Conservation (phyloP, 176 grass and related monocot genomes). For the Rhynchospora breviuscula region DNA sequence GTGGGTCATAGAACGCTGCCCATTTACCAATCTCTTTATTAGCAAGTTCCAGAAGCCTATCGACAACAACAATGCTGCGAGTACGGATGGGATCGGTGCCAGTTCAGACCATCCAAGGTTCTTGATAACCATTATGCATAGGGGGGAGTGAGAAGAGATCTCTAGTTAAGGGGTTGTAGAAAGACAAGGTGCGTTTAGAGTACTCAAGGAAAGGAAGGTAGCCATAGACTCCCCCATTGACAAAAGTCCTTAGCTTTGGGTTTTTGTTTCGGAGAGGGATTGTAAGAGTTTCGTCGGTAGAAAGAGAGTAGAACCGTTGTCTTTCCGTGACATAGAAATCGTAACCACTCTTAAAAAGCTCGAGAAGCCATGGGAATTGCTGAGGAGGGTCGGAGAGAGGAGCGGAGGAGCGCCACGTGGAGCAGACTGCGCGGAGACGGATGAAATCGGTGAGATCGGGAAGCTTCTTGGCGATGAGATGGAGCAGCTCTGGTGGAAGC, state of each 20-base stretch:
- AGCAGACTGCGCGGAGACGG: background rate
- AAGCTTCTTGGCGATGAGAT: background rate
- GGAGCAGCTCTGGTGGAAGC: too few species aligned
- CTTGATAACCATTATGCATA: background rate
- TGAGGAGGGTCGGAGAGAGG: background rate
- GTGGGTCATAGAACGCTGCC: background rate
- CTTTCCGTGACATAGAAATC: background rate
- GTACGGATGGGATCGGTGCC: background rate
- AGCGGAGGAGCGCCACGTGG: background rate
- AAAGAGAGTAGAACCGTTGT: background rate
- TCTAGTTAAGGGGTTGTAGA: background rate
- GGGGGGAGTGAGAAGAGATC: background rate
- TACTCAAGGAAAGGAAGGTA: conserved; percentile 1
- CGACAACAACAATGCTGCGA: background rate
- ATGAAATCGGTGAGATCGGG: background rate
- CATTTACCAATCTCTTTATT: background rate
- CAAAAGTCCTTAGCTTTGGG: background rate
- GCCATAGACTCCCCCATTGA: background rate
- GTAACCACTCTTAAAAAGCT: too few species aligned
- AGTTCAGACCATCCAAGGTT: background rate
- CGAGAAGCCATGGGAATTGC: background rate
- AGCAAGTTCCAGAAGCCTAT: background rate
- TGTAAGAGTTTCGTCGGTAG: background rate
- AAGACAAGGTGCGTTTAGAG: background rate
- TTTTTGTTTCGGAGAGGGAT: background rate